These are phyloP conservation scores for Apiospora marii DNA, from an alignment of 2,329 filamentous ascomycete genomes.

Conservation along the genomic window DNA sequence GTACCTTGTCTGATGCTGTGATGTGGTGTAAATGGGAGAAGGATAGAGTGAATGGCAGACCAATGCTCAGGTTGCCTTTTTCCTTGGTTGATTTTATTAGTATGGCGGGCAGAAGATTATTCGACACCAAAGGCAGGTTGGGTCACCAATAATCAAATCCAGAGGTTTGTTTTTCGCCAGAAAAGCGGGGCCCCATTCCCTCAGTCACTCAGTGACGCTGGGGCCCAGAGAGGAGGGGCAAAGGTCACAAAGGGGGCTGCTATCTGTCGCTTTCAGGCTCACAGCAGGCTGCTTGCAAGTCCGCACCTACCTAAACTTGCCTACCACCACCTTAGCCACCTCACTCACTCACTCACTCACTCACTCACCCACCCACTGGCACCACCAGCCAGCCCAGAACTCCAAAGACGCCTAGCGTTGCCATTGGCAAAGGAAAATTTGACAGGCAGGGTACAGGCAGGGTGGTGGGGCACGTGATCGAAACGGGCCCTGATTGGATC, in stretches of 20 bases:
- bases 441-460: neutral
- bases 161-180: constrained; percentile 17
- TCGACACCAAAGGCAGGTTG: constrained; percentile 18
- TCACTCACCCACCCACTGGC: neutral
- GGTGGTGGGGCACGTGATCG: constrained; percentile 12
- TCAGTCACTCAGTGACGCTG: constrained; percentile 19
- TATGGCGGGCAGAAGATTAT: constrained; percentile 19
- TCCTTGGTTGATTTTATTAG: constrained; percentile 21
- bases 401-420: constrained; percentile 5
- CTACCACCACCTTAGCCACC: neutral
- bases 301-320: neutral
- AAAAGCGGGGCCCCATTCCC: constrained; percentile 12
- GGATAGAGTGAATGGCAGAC: constrained; percentile 13
- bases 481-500: constrained; percentile 11
- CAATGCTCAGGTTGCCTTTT: constrained; percentile 17
- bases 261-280: neutral
- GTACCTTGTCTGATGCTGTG: constrained; percentile 21
- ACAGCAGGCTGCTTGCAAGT: constrained; percentile 11
- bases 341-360: neutral
- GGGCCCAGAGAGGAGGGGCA: neutral
- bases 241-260: neutral
- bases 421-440: constrained; percentile 20
- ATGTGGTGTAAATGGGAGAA: constrained; percentile 21
- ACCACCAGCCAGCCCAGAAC: neutral
- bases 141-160: constrained; percentile 20